Conservation (phyloP, 1,139 yeast species). For the Candida sojae region DNA sequence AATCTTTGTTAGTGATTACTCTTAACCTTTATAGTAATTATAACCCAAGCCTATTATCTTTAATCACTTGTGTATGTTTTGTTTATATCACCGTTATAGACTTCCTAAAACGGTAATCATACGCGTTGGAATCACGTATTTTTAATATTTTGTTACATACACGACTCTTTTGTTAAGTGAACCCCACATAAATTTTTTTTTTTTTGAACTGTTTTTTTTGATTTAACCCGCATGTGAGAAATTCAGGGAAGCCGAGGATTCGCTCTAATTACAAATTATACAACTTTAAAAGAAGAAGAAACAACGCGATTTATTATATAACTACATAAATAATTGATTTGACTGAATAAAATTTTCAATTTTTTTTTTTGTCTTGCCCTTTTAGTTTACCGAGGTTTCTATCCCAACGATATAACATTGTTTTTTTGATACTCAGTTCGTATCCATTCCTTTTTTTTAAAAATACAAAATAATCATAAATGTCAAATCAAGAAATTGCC, state of each 20-base stretch:
- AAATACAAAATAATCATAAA: neutral
- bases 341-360: neutral
- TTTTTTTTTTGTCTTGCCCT: neutral
- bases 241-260: neutral
- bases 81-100: neutral
- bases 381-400: neutral
- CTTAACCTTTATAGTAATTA: no score
- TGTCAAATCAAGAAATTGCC: conserved; percentile 49
- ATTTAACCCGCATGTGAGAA: conserved; percentile 1
- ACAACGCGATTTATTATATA: neutral
- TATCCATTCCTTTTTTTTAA: neutral
- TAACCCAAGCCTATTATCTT: no score
- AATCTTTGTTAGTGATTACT: no score
- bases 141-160: neutral
- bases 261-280: no score
- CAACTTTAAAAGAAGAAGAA: neutral
- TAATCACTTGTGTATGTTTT: neutral
- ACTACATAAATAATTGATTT: no score
- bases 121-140: neutral
- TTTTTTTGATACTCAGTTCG: neutral
- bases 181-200: neutral
- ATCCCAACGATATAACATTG: neutral
- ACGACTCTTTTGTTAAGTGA: neutral
- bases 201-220: neutral
- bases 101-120: neutral